Evolutionary conservation across 345 rosid species (phyloP).

Genomic region (Hirschfeldia incana): DNA sequence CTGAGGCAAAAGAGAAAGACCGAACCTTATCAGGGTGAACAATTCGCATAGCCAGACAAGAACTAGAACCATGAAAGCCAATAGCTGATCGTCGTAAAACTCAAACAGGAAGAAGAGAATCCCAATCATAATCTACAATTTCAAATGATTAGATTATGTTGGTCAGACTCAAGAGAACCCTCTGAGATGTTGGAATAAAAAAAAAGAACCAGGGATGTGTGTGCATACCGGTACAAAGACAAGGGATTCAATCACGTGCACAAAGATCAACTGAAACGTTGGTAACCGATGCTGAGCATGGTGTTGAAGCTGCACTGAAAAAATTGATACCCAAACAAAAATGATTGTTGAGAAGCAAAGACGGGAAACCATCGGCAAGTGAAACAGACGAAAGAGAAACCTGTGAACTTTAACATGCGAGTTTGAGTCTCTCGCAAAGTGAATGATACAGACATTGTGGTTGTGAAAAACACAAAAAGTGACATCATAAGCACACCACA

Average conservation of each 20-base stretch:
- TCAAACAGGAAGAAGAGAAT: constrained; percentile 94
- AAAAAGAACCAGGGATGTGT: not conserved
- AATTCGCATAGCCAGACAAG: constrained; percentile 99
- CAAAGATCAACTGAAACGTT: constrained; percentile 97
- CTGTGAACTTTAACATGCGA: constrained; percentile 97
- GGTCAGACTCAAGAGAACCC: not conserved
- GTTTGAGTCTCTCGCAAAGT: constrained; percentile 98
- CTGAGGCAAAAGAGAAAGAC: not conserved
- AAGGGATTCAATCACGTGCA: constrained; percentile 94
- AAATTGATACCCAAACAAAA: constrained; percentile 40
- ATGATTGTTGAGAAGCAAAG: constrained; percentile 29
- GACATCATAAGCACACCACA: constrained; percentile 99
- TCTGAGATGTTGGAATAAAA: not conserved
- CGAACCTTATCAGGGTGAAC: constrained; percentile 88
- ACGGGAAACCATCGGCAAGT: constrained; percentile 1
- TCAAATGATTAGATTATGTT: constrained; percentile 4
- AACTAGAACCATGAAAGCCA: constrained; percentile 97
- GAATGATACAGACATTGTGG: constrained; percentile 99
- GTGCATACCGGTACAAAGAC: constrained; percentile 91
- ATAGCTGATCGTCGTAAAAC: constrained; percentile 95
- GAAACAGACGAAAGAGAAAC: constrained; percentile 42
- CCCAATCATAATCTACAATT: constrained; percentile 97
- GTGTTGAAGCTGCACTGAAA: constrained; percentile 99
- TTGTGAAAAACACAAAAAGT: constrained; percentile 92
- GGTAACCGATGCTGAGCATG: constrained; percentile 97